Evolutionary conservation across 1,284 basidiomycete species (phyloP).

Genomic region (Sporisorium scitamineum): DNA sequence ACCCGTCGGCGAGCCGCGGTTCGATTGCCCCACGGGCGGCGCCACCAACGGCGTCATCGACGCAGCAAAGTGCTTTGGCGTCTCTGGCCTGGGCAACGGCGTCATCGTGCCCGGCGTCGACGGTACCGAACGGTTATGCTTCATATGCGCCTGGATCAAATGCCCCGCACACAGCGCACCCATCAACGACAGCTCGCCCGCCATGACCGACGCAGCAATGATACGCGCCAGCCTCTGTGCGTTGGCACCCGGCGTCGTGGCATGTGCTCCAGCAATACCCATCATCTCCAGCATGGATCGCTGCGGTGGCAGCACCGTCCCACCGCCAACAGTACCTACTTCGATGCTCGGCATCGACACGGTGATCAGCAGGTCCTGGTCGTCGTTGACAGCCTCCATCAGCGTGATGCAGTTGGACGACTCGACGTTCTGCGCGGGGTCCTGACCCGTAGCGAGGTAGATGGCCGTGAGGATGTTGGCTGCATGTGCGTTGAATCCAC

Average conservation of each 20-base stretch:
- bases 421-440: slow-evolving; percentile 99
- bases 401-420: slow-evolving; percentile 98
- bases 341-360: slow-evolving; percentile 69
- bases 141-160: slow-evolving; percentile 69
- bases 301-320: slow-evolving; percentile 74
- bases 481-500: slow-evolving; percentile 98
- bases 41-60: slow-evolving; percentile 63
- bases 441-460: slow-evolving; percentile 96
- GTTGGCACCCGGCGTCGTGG: slow-evolving; percentile 66
- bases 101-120: slow-evolving; percentile 65
- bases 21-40: slow-evolving; percentile 47
- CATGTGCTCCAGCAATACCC: slow-evolving; percentile 64
- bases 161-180: slow-evolving; percentile 66
- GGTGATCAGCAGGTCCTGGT: slow-evolving; percentile 81
- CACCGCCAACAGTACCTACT: slow-evolving; percentile 87
- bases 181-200: slow-evolving; percentile 68
- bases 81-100: slow-evolving; percentile 58
- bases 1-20: slow-evolving; percentile 39
- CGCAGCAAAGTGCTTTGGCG: slow-evolving; percentile 59
- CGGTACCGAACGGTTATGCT: slow-evolving; percentile 67
- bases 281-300: slow-evolving; percentile 67
- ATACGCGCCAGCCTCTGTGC: slow-evolving; percentile 67
- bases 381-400: slow-evolving; percentile 94
- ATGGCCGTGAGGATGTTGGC: slow-evolving; percentile 95
- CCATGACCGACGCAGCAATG: slow-evolving; percentile 68